Evolutionary conservation across 2,329 filamentous ascomycete genomes (phyloP).

Genomic region (Gliomastix tumulicola): DNA sequence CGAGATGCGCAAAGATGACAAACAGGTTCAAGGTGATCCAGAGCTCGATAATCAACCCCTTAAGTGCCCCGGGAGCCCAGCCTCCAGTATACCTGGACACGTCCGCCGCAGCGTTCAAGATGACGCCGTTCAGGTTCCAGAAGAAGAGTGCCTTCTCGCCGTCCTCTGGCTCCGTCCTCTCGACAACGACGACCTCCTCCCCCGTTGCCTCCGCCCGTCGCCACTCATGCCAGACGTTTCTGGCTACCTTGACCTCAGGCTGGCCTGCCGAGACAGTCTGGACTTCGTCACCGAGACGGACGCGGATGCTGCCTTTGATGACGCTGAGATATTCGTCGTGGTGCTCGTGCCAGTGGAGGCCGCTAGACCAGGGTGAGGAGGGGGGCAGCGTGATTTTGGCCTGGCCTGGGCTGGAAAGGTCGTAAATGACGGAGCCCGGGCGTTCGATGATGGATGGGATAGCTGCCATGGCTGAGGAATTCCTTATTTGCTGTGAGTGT

Average conservation of each 20-base stretch:
- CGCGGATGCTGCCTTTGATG: slow-evolving; percentile 24
- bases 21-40: slow-evolving; percentile 21
- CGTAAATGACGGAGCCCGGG: slow-evolving; percentile 7
- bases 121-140: slow-evolving; percentile 37
- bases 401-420: slow-evolving; percentile 26
- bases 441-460: no score
- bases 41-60: slow-evolving; percentile 9
- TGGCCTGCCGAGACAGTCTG: background rate
- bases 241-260: background rate
- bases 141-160: slow-evolving; percentile 40
- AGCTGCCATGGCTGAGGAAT: no score
- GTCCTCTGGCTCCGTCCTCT: slow-evolving; percentile 38
- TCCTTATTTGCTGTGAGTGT: no score
- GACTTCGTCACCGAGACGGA: slow-evolving; percentile 9
- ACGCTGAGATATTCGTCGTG: slow-evolving; percentile 39
- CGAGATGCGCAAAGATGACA: slow-evolving; percentile 16
- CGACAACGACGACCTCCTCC: slow-evolving; percentile 31
- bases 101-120: slow-evolving; percentile 16
- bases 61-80: background rate
- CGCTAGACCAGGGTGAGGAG: slow-evolving; percentile 37
- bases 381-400: slow-evolving; percentile 35
- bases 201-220: slow-evolving; percentile 22
- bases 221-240: slow-evolving; percentile 35
- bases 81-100: background rate
- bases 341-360: slow-evolving; percentile 39